Evolutionary conservation across 2,329 filamentous ascomycete species (phyloP).

Genomic region (Fusarium sp.): DNA sequence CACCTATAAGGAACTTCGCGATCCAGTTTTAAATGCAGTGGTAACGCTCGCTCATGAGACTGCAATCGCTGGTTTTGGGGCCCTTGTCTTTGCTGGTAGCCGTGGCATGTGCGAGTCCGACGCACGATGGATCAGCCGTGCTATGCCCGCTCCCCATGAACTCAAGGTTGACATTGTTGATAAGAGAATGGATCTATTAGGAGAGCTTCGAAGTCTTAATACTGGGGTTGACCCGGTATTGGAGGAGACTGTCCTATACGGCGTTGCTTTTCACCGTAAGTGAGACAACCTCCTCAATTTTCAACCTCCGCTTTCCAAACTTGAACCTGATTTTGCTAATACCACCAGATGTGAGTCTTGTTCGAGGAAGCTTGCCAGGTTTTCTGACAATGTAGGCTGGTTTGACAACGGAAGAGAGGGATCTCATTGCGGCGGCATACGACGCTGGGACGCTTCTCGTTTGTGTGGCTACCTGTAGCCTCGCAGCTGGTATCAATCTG

Average conservation of each 20-base stretch:
- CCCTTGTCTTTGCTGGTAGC: constrained; percentile 77
- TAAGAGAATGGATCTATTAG: constrained; percentile 69
- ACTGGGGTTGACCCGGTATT: constrained; percentile 73
- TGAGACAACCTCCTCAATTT: not conserved
- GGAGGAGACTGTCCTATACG: constrained; percentile 69
- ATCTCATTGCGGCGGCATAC: constrained; percentile 75
- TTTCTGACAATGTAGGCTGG: constrained; percentile 60
- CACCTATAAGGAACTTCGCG: constrained; percentile 67
- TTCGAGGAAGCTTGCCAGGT: not conserved
- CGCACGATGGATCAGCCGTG: constrained; percentile 72
- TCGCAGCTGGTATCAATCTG: constrained; percentile 85
- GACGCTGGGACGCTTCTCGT: constrained; percentile 73
- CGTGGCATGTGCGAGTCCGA: constrained; percentile 73
- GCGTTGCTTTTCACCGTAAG: constrained; percentile 77
- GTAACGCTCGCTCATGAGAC: constrained; percentile 75
- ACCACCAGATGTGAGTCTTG: constrained; percentile 50
- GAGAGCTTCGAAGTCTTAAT: constrained; percentile 70
- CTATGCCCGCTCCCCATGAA: constrained; percentile 63
- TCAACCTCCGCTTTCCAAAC: no score
- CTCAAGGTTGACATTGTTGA: constrained; percentile 61
- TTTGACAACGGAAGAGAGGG: constrained; percentile 78
- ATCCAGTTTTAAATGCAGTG: constrained; percentile 74
- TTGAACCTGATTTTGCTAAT: constrained; percentile 13
- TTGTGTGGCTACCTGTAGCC: constrained; percentile 79
- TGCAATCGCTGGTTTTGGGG: constrained; percentile 72